Conservation (phyloP, 257 asterid species). For the Oldenlandia corymbosa region DNA sequence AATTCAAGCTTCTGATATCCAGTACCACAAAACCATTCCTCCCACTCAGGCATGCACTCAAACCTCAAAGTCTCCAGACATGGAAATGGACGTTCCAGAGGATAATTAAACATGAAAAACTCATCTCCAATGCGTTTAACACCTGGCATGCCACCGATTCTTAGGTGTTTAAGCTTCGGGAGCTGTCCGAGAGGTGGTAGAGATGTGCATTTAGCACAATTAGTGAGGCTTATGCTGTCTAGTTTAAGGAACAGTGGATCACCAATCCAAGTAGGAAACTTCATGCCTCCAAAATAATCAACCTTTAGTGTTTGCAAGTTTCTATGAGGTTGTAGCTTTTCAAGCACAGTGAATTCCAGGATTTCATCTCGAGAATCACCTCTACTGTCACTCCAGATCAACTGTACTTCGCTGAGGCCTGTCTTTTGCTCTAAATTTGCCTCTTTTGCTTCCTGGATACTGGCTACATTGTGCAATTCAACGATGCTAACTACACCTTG, state of each 20-base stretch:
- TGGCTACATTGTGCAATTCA: slow-evolving; percentile 51
- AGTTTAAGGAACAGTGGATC: slow-evolving; percentile 35
- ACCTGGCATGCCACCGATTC: slow-evolving; percentile 43
- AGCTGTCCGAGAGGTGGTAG: slow-evolving; percentile 62
- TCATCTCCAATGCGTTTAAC: slow-evolving; percentile 44
- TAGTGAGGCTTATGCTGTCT: slow-evolving; percentile 34
- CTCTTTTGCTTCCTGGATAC: slow-evolving; percentile 47
- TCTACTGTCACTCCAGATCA: slow-evolving; percentile 45
- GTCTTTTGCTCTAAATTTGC: slow-evolving; percentile 37
- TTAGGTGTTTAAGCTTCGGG: slow-evolving; percentile 47
- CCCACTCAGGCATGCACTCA: slow-evolving; percentile 59
- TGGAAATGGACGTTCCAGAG: slow-evolving; percentile 36
- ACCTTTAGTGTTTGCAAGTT: slow-evolving; percentile 43
- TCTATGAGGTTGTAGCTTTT: slow-evolving; percentile 45
- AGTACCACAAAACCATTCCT: slow-evolving; percentile 40
- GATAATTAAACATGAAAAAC: slow-evolving; percentile 37
- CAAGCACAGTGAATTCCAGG: slow-evolving; percentile 42
- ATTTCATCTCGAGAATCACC: slow-evolving; percentile 24
- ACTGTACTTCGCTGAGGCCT: slow-evolving; percentile 42
- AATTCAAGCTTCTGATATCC: slow-evolving; percentile 14
- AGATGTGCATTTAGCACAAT: slow-evolving; percentile 39
- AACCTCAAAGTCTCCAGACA: slow-evolving; percentile 53
- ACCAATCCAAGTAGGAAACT: slow-evolving; percentile 60
- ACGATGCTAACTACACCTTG: slow-evolving; percentile 45
- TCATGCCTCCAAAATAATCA: slow-evolving; percentile 38